These are phyloP conservation scores for Mycena galericulata DNA, from an alignment of 768 basidiomycete species.

Conservation along the genomic window DNA sequence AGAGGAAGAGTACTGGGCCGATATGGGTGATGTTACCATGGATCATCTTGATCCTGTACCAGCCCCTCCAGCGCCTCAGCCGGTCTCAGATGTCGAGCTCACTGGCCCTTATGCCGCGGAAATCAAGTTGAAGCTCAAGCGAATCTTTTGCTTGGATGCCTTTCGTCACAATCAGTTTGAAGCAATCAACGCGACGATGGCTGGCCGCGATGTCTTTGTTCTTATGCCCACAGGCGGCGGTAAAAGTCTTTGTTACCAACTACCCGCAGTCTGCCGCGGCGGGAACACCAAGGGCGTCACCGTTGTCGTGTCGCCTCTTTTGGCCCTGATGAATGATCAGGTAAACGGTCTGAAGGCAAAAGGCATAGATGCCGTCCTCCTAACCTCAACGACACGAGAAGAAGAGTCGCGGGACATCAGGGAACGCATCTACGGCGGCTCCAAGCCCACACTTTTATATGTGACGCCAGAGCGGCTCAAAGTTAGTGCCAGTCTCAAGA, in stretches of 20 bases:
- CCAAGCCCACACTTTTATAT: constrained; percentile 80
- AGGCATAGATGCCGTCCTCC: constrained; percentile 75
- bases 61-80: constrained; percentile 30
- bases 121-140: constrained; percentile 63
- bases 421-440: constrained; percentile 56
- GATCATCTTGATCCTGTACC: constrained; percentile 40
- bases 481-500: constrained; percentile 66
- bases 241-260: constrained; percentile 89
- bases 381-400: constrained; percentile 67
- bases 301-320: constrained; percentile 89
- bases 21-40: constrained; percentile 55
- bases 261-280: constrained; percentile 84
- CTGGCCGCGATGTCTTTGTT: constrained; percentile 90
- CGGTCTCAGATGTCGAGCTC: constrained; percentile 22
- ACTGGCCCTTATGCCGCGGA: constrained; percentile 50
- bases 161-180: constrained; percentile 91
- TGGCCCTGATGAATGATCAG: constrained; percentile 93
- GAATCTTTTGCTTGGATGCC: constrained; percentile 69
- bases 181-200: constrained; percentile 84
- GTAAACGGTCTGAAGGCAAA: constrained; percentile 73
- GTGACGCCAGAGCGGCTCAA: constrained; percentile 92
- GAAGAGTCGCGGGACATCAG: constrained; percentile 54
- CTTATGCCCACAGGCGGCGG: constrained; percentile 97
- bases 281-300: constrained; percentile 86
- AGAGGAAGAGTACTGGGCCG: constrained; percentile 63